A percentile compares a stretch with the other conserved stretches of the same genome.
Evolutionary conservation across 257 asterid genomes (phyloP).

Genomic region (Henckelia pumila): DNA sequence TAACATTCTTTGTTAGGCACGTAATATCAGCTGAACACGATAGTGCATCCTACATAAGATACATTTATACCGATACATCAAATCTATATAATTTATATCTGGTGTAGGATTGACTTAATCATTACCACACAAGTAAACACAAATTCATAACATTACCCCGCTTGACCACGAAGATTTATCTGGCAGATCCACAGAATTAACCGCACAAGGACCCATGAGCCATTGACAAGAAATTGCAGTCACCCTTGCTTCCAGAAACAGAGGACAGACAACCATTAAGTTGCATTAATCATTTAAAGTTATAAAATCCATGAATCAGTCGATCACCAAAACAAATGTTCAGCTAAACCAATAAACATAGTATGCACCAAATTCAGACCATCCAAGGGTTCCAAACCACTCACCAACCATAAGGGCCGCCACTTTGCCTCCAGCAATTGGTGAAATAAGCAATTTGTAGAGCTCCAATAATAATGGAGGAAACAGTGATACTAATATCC

Average conservation of each 20-base stretch:
- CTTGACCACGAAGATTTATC: slow-evolving; percentile 64
- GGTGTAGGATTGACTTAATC: too few relatives aligned
- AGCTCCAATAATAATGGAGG: slow-evolving; percentile 65
- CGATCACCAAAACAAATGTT: neutral
- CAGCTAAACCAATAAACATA: neutral
- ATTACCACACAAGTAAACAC: neutral
- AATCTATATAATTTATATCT: too few relatives aligned
- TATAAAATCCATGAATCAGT: slow-evolving; percentile 7
- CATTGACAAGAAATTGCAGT: slow-evolving; percentile 83
- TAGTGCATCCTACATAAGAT: too few relatives aligned
- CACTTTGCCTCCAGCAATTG: slow-evolving; percentile 63
- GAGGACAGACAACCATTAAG: slow-evolving; percentile 23
- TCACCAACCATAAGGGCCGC: slow-evolving; percentile 86
- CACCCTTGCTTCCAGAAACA: slow-evolving; percentile 70
- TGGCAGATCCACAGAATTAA: slow-evolving; percentile 65
- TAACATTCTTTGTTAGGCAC: neutral
- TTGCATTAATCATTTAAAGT: neutral
- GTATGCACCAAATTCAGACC: neutral
- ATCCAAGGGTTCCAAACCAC: slow-evolving; percentile 22
- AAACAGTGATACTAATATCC: slow-evolving; percentile 61
- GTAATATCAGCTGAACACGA: too few relatives aligned
- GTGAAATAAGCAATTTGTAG: slow-evolving; percentile 63
- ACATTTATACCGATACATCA: too few relatives aligned
- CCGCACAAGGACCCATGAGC: slow-evolving; percentile 84
- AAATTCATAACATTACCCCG: slow-evolving; percentile 48